Evolutionary conservation across 2,329 filamentous ascomycete species (phyloP), one percentile per base, ranked within the genome.

Genomic region (Colletotrichum sp.): DNA sequence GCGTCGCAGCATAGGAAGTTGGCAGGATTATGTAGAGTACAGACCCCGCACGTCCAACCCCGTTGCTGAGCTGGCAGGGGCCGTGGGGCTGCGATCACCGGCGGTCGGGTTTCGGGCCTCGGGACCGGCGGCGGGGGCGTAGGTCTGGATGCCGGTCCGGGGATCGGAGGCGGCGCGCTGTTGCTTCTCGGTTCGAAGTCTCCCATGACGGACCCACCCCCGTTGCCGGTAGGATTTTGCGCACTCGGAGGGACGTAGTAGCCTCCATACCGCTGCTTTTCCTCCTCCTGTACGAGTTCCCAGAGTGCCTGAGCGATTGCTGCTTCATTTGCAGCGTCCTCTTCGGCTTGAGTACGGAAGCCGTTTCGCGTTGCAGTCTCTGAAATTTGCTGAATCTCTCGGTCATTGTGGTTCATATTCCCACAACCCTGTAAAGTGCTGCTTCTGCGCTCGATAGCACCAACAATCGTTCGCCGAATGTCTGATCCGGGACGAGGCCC

Each of bases 301-400:
- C 95, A 96, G 36, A 98, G 88, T 0, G 96, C 96, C 81, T 96
- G 92, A 69, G 95, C 92, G 77, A 98, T 98, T 7, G 96, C 96
- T 29, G 91, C 89, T 72, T 98, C 95, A 80, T 98, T 98, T 5
- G 95, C 96, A 79, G 96, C 93, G 71, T 98, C 95, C 82, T 98
- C 95, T 79, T 98, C 95, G 0, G 95, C 95, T 80, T 95, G 91
- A 0, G 96, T 98, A 76, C 90, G 91, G 86, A 98, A 96, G 0
- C 95, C 95, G 78, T 94, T 94, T 72, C 88, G 88, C 8, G 92
- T 92, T 49, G 93, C 94, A 75, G 87, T 87, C 69, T 95, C 90
- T 19, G 88, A 88, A 49, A 95, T 90, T 63, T 92, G 90, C 5
- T 89, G 89, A 25, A 96, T 91, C 80, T 93, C 91, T n/a, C 88